phyloP scores from a whole-genome alignment of 805 yeast species.

The Kregervanrija delftensis region DNA sequence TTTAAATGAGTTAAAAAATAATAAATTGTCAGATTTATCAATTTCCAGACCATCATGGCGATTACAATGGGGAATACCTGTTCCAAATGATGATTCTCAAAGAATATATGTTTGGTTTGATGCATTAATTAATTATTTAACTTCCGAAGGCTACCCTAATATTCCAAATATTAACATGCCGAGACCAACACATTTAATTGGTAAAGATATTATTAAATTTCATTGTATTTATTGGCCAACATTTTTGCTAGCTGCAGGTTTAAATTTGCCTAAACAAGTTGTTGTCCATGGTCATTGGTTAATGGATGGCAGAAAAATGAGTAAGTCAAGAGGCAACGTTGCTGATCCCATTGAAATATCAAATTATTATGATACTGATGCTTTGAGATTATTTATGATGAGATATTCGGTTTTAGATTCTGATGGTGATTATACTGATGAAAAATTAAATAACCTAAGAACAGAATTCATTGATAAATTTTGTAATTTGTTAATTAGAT shows the following conservation, averaged over 20 bases:
- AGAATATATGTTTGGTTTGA: constrained; percentile 95
- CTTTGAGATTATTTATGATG: constrained; percentile 67
- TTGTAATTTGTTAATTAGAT: constrained; percentile 71
- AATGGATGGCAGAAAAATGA: constrained; percentile 85
- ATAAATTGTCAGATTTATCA: constrained; percentile 61
- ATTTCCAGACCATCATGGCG: constrained; percentile 78
- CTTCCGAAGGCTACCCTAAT: constrained; percentile 54
- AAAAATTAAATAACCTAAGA: constrained; percentile 43
- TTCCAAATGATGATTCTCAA: constrained; percentile 74
- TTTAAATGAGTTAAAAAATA: constrained; percentile 46
- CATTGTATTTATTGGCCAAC: constrained; percentile 95
- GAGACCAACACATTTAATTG: constrained; percentile 62
- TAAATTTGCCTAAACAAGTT: constrained; percentile 63
- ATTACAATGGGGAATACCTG: constrained; percentile 83
- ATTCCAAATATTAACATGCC: constrained; percentile 14
- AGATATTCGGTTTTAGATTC: constrained; percentile 67
- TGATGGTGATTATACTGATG: constrained; percentile 76
- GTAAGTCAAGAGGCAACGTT: constrained; percentile 87
- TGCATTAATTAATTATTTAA: constrained; percentile 79
- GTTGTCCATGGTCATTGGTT: constrained; percentile 95
- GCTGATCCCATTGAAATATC: constrained; percentile 78
- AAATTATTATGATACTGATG: constrained; percentile 60
- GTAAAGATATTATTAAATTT: constrained; percentile 85
- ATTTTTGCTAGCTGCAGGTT: constrained; percentile 74
- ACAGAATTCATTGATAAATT: constrained; percentile 72